Evolutionary conservation across 2,329 filamentous ascomycete species (phyloP).

Genomic region (Colletotrichum camelliae): DNA sequence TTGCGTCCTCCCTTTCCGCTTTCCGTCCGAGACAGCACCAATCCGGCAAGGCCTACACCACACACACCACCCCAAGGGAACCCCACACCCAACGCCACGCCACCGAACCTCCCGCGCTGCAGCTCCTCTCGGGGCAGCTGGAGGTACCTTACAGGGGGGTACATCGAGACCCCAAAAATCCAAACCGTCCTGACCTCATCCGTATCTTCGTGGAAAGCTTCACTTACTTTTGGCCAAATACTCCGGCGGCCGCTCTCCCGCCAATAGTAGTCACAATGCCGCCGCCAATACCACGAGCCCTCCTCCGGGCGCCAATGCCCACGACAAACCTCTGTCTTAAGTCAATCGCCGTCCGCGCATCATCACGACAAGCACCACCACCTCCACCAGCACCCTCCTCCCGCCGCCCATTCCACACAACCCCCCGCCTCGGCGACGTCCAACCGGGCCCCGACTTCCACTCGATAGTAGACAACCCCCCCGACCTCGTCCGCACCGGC

Average conservation of each 20-base stretch:
- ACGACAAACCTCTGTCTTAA: background rate
- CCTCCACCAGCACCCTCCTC: background rate
- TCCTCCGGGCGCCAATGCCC: background rate
- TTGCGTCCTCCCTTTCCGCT: background rate
- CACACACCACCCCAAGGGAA: background rate
- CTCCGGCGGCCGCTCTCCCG: background rate
- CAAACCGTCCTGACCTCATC: conserved; percentile 10
- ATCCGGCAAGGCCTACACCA: background rate
- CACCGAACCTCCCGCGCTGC: background rate
- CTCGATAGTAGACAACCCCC: conserved; percentile 86
- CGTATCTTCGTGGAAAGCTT: background rate
- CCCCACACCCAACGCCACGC: background rate
- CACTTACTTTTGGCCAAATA: background rate
- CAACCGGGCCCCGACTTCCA: conserved; percentile 66
- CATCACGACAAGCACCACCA: background rate
- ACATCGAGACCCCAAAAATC: background rate
- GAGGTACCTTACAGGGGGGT: background rate
- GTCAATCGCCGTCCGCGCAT: background rate
- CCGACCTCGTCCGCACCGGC: conserved; percentile 77
- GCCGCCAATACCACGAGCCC: background rate
- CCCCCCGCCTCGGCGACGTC: conserved; percentile 19
- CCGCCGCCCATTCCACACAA: conserved; percentile 16
- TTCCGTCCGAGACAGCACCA: background rate
- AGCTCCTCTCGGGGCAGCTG: background rate
- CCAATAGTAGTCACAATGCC: background rate